These are phyloP conservation scores for Clausena lansium DNA, from an alignment of 345 rosid species.

Conservation along the genomic window DNA sequence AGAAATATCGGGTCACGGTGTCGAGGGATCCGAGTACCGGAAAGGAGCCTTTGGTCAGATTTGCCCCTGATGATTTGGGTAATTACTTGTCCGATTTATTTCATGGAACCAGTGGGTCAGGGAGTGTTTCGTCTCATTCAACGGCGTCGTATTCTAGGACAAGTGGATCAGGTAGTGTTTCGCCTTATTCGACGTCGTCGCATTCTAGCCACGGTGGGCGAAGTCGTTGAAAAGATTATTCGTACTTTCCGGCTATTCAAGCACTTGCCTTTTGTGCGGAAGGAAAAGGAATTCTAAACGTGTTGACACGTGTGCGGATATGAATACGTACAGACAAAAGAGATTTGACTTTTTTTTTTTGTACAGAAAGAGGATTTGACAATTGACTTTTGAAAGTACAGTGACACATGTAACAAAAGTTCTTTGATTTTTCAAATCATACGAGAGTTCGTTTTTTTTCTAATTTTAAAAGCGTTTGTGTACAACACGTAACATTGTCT, in stretches of 20 bases:
- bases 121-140: conserved; percentile 33
- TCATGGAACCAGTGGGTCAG: conserved; percentile 32
- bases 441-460: too few relatives aligned
- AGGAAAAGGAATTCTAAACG: not conserved
- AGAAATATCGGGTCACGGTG: conserved; percentile 26
- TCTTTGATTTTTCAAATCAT: not conserved
- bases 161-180: conserved; percentile 36
- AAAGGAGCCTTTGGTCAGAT: conserved; percentile 35
- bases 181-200: conserved; percentile 25
- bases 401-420: not conserved
- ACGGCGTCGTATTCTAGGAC: not conserved
- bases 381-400: too few relatives aligned
- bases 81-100: conserved; percentile 54
- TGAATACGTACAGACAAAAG: not conserved
- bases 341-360: not conserved
- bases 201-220: conserved; percentile 12
- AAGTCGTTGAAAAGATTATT: not conserved
- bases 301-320: not conserved
- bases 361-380: too few relatives aligned
- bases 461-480: not conserved
- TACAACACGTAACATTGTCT: not conserved
- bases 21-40: conserved; percentile 17
- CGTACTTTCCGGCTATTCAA: not conserved
- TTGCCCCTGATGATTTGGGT: conserved; percentile 58
- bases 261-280: conserved; percentile 9